These are phyloP conservation scores for Aureobasidium sp. DNA, from an alignment of 2,329 filamentous ascomycete species.

Conservation along the genomic window DNA sequence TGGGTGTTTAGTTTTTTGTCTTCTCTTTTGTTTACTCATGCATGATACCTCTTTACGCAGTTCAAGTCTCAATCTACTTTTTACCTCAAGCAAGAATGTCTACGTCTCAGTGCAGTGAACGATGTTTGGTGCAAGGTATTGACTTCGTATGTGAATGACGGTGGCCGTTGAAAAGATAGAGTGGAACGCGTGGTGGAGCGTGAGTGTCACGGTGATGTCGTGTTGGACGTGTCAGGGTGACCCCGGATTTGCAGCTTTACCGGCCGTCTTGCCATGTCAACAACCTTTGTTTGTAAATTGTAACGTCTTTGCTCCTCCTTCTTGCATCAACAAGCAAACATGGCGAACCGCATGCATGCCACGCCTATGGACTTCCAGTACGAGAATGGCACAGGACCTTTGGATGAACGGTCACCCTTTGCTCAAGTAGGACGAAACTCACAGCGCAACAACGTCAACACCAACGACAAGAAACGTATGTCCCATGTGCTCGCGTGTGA, in stretches of 20 bases:
- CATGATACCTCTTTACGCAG: slow-evolving; percentile 12
- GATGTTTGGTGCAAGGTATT: neutral
- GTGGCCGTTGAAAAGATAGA: neutral
- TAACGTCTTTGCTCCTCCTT: neutral
- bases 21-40: neutral
- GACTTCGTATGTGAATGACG: neutral
- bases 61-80: neutral
- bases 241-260: neutral
- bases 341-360: slow-evolving; percentile 23
- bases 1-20: neutral
- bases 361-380: slow-evolving; percentile 51
- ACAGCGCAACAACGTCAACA: slow-evolving; percentile 23
- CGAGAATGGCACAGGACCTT: slow-evolving; percentile 39
- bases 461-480: slow-evolving; percentile 35
- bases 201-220: neutral
- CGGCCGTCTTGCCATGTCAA: neutral
- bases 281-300: slow-evolving; percentile 9
- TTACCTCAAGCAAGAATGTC: neutral
- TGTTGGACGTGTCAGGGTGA: neutral
- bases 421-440: slow-evolving; percentile 31
- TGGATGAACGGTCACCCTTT: slow-evolving; percentile 44
- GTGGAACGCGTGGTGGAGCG: neutral
- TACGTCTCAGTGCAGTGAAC: neutral
- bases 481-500: slow-evolving; percentile 10
- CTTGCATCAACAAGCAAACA: slow-evolving; percentile 16